Percentiles rank a stretch among this genome's conserved stretches.
Evolutionary conservation across 2,329 filamentous ascomycete species (phyloP).

Genomic region (Fusarium sterilihyphosum): DNA sequence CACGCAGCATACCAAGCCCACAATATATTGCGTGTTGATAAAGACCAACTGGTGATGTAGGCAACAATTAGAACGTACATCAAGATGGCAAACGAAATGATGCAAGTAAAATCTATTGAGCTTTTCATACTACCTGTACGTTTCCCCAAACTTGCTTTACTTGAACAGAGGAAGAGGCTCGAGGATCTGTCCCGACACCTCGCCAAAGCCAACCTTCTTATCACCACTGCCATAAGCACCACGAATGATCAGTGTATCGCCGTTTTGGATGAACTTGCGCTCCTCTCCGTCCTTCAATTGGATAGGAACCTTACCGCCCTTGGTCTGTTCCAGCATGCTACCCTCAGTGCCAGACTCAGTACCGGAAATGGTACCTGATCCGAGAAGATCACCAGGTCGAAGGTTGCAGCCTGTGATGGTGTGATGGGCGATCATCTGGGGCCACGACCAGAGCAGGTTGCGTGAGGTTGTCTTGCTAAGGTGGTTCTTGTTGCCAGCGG

Average conservation of each 20-base stretch:
- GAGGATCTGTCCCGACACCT: conserved; percentile 71
- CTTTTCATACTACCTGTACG: background rate
- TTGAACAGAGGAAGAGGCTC: conserved; percentile 47
- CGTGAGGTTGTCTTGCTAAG: conserved; percentile 49
- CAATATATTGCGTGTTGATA: too few relatives aligned
- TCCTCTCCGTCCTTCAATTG: conserved; percentile 71
- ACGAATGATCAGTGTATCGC: conserved; percentile 73
- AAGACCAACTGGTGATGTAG: too few relatives aligned
- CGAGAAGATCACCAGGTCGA: conserved; percentile 77
- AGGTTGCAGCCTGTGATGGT: conserved; percentile 81
- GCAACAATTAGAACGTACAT: too few relatives aligned
- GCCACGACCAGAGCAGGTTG: conserved; percentile 78
- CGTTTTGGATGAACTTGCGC: conserved; percentile 77
- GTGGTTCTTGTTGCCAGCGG: conserved; percentile 46
- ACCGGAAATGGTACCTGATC: conserved; percentile 80
- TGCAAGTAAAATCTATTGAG: background rate
- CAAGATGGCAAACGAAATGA: rapidly evolving
- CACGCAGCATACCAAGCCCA: too few relatives aligned
- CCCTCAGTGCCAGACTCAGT: conserved; percentile 71
- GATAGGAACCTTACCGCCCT: conserved; percentile 73
- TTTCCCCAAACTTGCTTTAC: background rate
- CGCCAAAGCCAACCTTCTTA: conserved; percentile 79
- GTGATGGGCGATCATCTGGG: conserved; percentile 87
- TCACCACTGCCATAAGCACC: conserved; percentile 74
- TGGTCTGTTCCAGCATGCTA: conserved; percentile 76